A percentile compares a stretch with the other conserved stretches of the same genome.
Conservation (phyloP, 148 eudicot species). For the Heliosperma pusillum region DNA sequence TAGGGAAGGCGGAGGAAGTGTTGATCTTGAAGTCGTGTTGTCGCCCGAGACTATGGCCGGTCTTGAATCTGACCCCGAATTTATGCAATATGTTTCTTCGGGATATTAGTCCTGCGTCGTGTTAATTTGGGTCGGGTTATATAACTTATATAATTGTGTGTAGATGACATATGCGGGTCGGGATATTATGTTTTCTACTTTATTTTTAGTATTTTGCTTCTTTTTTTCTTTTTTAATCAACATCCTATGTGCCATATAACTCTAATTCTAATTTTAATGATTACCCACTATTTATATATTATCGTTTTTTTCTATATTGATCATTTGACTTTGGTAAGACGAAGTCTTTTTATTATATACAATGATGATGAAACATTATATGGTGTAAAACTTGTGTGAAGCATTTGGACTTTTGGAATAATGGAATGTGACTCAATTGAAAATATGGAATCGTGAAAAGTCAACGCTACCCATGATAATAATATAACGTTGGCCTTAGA, state of each 20-base stretch:
- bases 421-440: neutral
- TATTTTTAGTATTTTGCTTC: neutral
- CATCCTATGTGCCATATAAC: constrained; percentile 15
- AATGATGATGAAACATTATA: neutral
- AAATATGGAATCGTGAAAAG: neutral
- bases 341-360: neutral
- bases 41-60: constrained; percentile 68
- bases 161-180: neutral
- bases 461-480: constrained; percentile 8
- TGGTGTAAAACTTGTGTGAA: neutral
- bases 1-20: constrained; percentile 62
- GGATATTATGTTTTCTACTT: no score
- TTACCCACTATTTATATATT: neutral
- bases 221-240: neutral
- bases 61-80: constrained; percentile 61
- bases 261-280: constrained; percentile 30
- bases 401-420: neutral
- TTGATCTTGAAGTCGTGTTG: constrained; percentile 75
- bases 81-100: constrained; percentile 57
- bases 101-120: constrained; percentile 8
- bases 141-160: no score
- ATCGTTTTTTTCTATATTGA: neutral
- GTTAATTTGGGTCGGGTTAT: neutral
- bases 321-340: constrained; percentile 14
- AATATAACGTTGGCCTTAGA: neutral